phyloP scores from a whole-genome alignment of 345 rosid genomes.

The Arabidopsis arenosa region DNA sequence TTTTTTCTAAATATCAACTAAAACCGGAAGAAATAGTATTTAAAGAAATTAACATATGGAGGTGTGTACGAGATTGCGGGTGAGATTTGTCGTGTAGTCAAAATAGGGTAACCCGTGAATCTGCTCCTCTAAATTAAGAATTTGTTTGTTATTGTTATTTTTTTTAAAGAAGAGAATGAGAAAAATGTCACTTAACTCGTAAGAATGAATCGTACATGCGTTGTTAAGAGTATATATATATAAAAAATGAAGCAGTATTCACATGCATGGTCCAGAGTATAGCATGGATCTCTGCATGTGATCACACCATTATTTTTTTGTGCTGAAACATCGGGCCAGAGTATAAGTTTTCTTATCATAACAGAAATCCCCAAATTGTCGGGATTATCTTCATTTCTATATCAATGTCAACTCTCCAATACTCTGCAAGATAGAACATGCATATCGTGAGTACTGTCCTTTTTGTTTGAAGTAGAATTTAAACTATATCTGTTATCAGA shows the following conservation, averaged over 20 bases:
- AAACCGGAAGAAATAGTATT: no score
- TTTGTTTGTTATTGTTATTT: background rate
- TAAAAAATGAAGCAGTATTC: slow-evolving; percentile 4
- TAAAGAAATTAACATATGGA: background rate
- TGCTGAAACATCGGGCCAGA: slow-evolving; percentile 22
- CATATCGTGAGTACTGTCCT: background rate
- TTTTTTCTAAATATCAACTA: no score
- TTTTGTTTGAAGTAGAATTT: slow-evolving; percentile 18
- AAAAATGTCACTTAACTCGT: slow-evolving; percentile 18
- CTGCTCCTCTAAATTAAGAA: slow-evolving; percentile 6
- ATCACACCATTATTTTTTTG: slow-evolving; percentile 3
- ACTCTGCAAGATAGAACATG: background rate
- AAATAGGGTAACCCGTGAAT: slow-evolving; percentile 42
- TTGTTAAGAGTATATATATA: background rate
- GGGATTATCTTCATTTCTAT: slow-evolving; percentile 17
- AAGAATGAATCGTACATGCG: background rate
- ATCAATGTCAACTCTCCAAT: slow-evolving; percentile 17
- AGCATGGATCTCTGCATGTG: slow-evolving; percentile 38
- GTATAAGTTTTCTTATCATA: slow-evolving; percentile 9
- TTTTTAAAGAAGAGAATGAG: background rate
- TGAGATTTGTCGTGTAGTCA: slow-evolving; percentile 24
- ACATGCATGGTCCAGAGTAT: slow-evolving; percentile 9
- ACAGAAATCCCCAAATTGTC: slow-evolving; percentile 20
- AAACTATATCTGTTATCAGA: background rate
- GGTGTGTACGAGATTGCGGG: slow-evolving; percentile 16